These are phyloP conservation scores for Taphrina flavorubra DNA, from an alignment of 1,139 yeast genomes.

Conservation along the genomic window DNA sequence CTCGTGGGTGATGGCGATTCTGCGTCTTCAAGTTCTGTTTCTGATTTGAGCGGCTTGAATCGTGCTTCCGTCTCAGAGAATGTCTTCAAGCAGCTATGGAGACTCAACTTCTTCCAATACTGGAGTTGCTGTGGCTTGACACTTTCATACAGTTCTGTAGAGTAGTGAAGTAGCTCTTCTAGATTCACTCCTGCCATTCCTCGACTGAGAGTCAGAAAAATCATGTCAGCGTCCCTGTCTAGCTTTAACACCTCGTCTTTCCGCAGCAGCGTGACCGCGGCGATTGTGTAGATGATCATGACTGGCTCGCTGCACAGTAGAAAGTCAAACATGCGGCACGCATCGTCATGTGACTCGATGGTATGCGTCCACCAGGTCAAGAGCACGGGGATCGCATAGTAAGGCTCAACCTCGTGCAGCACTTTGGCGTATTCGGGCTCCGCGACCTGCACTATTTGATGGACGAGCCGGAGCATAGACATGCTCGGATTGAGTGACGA, in stretches of 20 bases:
- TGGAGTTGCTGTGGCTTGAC: conserved; percentile 27
- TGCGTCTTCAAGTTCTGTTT: not conserved
- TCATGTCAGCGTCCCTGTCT: conserved; percentile 25
- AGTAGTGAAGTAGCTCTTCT: not conserved
- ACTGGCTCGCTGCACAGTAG: conserved; percentile 56
- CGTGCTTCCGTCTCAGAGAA: not conserved
- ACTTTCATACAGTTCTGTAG: conserved; percentile 11
- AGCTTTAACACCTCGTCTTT: conserved; percentile 8
- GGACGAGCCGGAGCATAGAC: conserved; percentile 67
- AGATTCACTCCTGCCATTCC: conserved; percentile 5
- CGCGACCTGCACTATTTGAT: conserved; percentile 60
- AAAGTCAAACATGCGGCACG: conserved; percentile 69
- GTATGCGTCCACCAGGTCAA: conserved; percentile 83
- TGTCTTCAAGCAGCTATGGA: conserved; percentile 31
- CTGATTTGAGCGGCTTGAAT: not conserved
- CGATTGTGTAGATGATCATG: conserved; percentile 38
- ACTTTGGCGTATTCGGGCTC: conserved; percentile 62
- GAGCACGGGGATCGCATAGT: conserved; percentile 72
- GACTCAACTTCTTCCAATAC: conserved; percentile 15
- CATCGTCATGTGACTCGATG: conserved; percentile 57
- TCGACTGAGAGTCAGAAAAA: conserved; percentile 17
- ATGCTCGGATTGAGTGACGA: conserved; percentile 70
- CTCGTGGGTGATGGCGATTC: not conserved
- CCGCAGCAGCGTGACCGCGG: conserved; percentile 28
- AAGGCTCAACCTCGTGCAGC: conserved; percentile 59